Conservation (phyloP, 257 asterid genomes). For the Salvia hispanica region DNA sequence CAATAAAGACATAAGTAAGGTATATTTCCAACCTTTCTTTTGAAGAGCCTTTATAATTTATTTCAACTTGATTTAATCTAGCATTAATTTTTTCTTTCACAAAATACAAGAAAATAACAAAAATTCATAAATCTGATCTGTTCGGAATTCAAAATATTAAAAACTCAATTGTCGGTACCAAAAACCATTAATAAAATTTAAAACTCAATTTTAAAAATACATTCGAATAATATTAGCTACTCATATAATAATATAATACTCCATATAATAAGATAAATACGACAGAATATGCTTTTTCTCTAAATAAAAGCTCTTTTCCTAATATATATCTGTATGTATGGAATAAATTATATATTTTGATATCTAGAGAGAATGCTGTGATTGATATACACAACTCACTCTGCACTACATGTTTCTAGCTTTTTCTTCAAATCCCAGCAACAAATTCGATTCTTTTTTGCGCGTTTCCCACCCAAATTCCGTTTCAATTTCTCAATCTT, state of each 20-base stretch:
- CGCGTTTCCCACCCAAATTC: conserved; percentile 30
- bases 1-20: background rate
- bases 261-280: background rate
- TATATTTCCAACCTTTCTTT: background rate
- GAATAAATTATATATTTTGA: background rate
- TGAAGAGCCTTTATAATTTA: background rate
- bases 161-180: background rate
- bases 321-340: conserved; percentile 4
- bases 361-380: conserved; percentile 7
- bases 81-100: no score
- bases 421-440: conserved; percentile 52
- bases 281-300: conserved; percentile 1
- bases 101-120: background rate
- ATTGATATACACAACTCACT: conserved; percentile 24
- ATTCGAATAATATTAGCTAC: background rate
- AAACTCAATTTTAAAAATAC: background rate
- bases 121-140: background rate
- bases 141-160: background rate
- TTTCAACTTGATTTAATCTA: background rate
- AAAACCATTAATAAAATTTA: no score
- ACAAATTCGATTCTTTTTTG: conserved; percentile 22
- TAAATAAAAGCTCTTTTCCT: background rate
- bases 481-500: conserved; percentile 34
- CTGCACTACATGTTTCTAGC: conserved; percentile 37
- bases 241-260: background rate